Percentiles rank a stretch among this genome's conserved stretches.
Conservation (phyloP, 2,329 filamentous ascomycete species). For the Colletotrichum melonis region DNA sequence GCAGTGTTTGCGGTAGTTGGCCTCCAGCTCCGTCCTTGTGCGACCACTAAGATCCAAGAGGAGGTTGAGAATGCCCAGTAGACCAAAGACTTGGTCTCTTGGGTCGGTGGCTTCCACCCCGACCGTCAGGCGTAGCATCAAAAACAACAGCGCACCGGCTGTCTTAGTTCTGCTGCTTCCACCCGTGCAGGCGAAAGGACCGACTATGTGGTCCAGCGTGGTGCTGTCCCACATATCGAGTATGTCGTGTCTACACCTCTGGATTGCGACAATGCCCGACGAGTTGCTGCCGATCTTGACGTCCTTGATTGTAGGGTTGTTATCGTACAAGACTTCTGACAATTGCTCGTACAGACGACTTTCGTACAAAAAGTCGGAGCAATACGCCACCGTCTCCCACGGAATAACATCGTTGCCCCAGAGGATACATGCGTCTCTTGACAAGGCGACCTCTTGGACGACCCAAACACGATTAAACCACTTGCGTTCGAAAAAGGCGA, state of each 20-base stretch:
- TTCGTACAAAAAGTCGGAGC: constrained; percentile 25
- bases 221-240: constrained; percentile 16
- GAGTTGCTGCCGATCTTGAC: constrained; percentile 17
- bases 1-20: constrained; percentile 11
- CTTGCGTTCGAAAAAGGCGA: constrained; percentile 32
- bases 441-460: constrained; percentile 35
- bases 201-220: constrained; percentile 19
- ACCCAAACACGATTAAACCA: constrained; percentile 37
- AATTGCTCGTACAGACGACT: constrained; percentile 23
- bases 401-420: constrained; percentile 27
- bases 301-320: constrained; percentile 16
- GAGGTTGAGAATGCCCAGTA: constrained; percentile 34
- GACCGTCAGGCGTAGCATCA: constrained; percentile 29
- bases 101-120: constrained; percentile 36
- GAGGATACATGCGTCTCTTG: constrained; percentile 27
- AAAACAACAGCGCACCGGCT: constrained; percentile 30
- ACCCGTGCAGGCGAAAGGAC: not conserved
- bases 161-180: not conserved
- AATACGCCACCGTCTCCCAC: constrained; percentile 27
- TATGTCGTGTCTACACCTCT: constrained; percentile 15
- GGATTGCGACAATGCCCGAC: constrained; percentile 25
- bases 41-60: constrained; percentile 19
- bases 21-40: constrained; percentile 1
- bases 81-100: constrained; percentile 35
- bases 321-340: constrained; percentile 18